Percentiles rank a stretch among this genome's conserved stretches.
Evolutionary conservation across 2,329 filamentous ascomycete species (phyloP).

Genomic region (Chaetomiaceae sp.): DNA sequence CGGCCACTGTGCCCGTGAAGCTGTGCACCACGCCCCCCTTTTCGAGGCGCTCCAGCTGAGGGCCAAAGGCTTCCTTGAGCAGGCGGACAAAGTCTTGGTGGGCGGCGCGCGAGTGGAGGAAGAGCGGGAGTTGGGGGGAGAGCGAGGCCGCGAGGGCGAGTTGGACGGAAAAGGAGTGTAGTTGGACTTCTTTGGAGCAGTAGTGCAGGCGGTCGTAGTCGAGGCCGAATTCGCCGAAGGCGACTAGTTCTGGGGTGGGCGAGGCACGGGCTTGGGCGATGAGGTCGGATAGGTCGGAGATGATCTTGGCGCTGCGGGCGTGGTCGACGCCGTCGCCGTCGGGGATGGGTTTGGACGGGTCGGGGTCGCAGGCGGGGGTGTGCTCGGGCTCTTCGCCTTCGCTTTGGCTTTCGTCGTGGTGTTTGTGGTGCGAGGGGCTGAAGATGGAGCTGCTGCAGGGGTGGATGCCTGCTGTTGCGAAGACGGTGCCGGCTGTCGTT

Average conservation of each 20-base stretch:
- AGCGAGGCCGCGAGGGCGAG: slow-evolving; percentile 67
- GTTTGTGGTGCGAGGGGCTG: slow-evolving; percentile 46
- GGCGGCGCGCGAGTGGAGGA: slow-evolving; percentile 86
- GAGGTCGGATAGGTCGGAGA: slow-evolving; percentile 59
- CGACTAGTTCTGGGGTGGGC: slow-evolving; percentile 54
- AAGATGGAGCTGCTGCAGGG: slow-evolving; percentile 84
- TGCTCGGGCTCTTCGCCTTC: slow-evolving; percentile 39
- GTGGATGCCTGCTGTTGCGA: slow-evolving; percentile 88
- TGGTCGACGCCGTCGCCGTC: slow-evolving; percentile 44
- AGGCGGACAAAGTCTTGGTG: slow-evolving; percentile 77
- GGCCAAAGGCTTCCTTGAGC: slow-evolving; percentile 55
- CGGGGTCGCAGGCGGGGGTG: slow-evolving; percentile 50
- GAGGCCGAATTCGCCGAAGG: slow-evolving; percentile 92
- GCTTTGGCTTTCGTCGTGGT: slow-evolving; percentile 42
- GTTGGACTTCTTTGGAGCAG: slow-evolving; percentile 71
- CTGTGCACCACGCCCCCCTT: slow-evolving; percentile 85
- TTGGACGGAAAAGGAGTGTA: slow-evolving; percentile 81
- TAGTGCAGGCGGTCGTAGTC: slow-evolving; percentile 92
- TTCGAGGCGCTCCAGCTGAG: slow-evolving; percentile 60
- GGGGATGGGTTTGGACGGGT: slow-evolving; percentile 43
- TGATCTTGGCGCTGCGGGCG: slow-evolving; percentile 43
- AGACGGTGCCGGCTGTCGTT: slow-evolving; percentile 68
- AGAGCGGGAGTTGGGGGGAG: slow-evolving; percentile 76
- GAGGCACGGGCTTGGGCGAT: slow-evolving; percentile 52
- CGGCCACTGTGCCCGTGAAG: slow-evolving; percentile 83